These are phyloP conservation scores for Meira miltonrushii DNA, from an alignment of 1,284 basidiomycete genomes.

Conservation along the genomic window DNA sequence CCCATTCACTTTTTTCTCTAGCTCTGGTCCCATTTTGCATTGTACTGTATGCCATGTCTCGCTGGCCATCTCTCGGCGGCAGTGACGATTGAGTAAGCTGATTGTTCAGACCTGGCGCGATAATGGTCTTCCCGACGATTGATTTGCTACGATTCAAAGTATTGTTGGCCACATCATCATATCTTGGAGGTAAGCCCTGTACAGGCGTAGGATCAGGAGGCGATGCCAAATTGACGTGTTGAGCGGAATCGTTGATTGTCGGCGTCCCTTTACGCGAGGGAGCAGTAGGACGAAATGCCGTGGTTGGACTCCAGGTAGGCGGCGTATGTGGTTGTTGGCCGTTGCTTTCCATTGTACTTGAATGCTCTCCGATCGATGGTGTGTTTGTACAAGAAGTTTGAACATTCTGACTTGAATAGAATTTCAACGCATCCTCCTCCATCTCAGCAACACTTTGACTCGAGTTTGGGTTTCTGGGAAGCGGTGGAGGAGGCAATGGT, in stretches of 20 bases:
- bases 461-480: no score
- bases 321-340: not conserved
- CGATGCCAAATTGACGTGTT: not conserved
- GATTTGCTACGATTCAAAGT: constrained; percentile 2
- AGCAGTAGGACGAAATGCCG: not conserved
- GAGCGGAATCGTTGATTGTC: not conserved
- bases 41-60: no score
- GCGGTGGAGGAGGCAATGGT: no score
- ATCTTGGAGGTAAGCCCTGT: not conserved
- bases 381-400: no score
- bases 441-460: no score
- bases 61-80: not conserved
- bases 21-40: no score
- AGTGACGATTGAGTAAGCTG: not conserved
- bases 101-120: not conserved
- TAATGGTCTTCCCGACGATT: not conserved
- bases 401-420: no score
- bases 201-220: not conserved
- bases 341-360: no score
- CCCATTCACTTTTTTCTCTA: no score
- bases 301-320: not conserved
- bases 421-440: no score
- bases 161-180: not conserved
- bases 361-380: no score
- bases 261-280: not conserved